phyloP scores from a whole-genome alignment of 345 rosid genomes.

The Eucalyptus grandis region DNA sequence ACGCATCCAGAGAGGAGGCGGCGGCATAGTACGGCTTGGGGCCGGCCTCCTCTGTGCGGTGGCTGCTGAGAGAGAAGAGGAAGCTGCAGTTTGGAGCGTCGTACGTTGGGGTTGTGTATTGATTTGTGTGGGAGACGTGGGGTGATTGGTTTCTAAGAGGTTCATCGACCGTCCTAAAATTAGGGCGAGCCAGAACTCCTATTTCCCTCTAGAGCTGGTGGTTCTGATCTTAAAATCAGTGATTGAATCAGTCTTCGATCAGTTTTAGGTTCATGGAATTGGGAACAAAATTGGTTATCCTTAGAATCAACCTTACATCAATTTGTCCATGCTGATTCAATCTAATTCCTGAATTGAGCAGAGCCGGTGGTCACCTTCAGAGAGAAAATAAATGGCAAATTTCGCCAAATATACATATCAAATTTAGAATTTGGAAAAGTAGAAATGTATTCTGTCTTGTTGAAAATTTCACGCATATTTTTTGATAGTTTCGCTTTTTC shows the following conservation, averaged over 20 bases:
- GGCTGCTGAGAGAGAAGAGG: not conserved
- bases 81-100: not conserved
- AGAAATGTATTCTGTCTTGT: not conserved
- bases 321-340: rapidly evolving
- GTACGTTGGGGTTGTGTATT: not conserved
- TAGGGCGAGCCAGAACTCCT: not conserved
- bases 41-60: not conserved
- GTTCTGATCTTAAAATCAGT: not conserved
- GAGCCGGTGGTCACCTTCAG: rapidly evolving
- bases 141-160: not conserved
- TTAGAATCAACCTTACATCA: not conserved
- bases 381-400: not conserved
- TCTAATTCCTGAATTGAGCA: rapidly evolving
- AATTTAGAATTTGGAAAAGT: not conserved
- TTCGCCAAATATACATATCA: not conserved
- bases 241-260: not conserved
- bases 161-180: not conserved
- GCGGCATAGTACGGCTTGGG: not conserved
- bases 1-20: too few relatives aligned
- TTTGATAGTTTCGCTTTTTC: not conserved
- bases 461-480: not conserved
- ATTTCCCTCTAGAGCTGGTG: not conserved
- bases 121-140: not conserved
- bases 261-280: not conserved
- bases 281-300: rapidly evolving